These are phyloP conservation scores for Zygosaccharomyces siamensis DNA, from an alignment of 805 yeast genomes.

Conservation along the genomic window DNA sequence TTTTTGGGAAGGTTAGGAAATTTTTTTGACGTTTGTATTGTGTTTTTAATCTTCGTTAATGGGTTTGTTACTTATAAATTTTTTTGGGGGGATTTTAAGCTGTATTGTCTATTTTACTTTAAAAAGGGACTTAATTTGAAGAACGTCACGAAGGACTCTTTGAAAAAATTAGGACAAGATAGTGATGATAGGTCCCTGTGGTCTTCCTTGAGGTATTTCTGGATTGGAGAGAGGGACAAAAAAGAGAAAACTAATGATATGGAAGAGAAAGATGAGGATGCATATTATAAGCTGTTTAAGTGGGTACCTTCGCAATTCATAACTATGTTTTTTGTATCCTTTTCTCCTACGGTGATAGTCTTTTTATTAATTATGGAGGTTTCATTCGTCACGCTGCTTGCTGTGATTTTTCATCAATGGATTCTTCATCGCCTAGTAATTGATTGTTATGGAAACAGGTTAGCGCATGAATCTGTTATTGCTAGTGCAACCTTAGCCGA, in stretches of 20 bases:
- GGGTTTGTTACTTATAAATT: conserved; percentile 17
- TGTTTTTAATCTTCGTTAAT: conserved; percentile 15
- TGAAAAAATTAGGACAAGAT: conserved; percentile 18
- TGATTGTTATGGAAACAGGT: conserved; percentile 42
- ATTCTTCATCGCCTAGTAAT: conserved; percentile 39
- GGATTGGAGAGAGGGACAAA: conserved; percentile 9
- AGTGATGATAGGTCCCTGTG: conserved; percentile 24
- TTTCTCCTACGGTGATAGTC: conserved; percentile 54
- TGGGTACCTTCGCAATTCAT: conserved; percentile 67
- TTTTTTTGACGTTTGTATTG: conserved; percentile 8
- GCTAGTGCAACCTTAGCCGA: conserved; percentile 59
- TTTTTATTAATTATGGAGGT: conserved; percentile 40
- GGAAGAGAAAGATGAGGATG: conserved; percentile 23
- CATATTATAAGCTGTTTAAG: conserved; percentile 52
- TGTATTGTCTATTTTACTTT: conserved; percentile 24
- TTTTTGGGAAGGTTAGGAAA: conserved; percentile 17
- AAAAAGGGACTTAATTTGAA: conserved; percentile 15
- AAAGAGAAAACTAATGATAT: conserved; percentile 7
- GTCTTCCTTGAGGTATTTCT: conserved; percentile 19
- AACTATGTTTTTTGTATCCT: conserved; percentile 46
- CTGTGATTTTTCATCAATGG: conserved; percentile 37
- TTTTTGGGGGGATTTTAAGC: conserved; percentile 18
- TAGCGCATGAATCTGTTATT: conserved; percentile 57
- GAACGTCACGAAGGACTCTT: conserved; percentile 19
- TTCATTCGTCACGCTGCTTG: conserved; percentile 36